These are phyloP conservation scores for Garcileccinum viscosum DNA, from an alignment of 1,284 basidiomycete species.

Conservation along the genomic window DNA sequence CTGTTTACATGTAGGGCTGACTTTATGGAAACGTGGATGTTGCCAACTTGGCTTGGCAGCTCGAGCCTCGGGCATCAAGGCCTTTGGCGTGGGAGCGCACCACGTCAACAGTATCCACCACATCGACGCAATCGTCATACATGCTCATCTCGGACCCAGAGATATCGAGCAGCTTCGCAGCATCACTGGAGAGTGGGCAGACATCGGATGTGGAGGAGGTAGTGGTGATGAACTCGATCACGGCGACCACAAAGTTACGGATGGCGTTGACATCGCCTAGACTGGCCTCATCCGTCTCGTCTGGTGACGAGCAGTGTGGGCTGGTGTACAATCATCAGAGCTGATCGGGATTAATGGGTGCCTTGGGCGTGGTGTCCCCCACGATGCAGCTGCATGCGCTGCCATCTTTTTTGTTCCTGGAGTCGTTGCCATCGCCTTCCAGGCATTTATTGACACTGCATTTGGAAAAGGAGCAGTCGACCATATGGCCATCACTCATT, in stretches of 20 bases:
- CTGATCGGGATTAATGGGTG: slow-evolving; percentile 36
- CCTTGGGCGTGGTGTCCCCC: slow-evolving; percentile 64
- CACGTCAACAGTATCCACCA: slow-evolving; percentile 72
- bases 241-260: neutral
- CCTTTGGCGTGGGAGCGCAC: slow-evolving; percentile 69
- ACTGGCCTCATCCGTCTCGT: slow-evolving; percentile 63
- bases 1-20: slow-evolving; percentile 55
- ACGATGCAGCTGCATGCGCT: slow-evolving; percentile 57
- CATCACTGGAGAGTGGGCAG: slow-evolving; percentile 74
- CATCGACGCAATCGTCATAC: slow-evolving; percentile 78
- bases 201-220: slow-evolving; percentile 72
- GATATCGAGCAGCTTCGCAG: slow-evolving; percentile 80
- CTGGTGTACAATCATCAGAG: slow-evolving; percentile 34
- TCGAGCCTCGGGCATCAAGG: slow-evolving; percentile 65
- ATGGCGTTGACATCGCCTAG: slow-evolving; percentile 53
- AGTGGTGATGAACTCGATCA: slow-evolving; percentile 30
- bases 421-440: slow-evolving; percentile 65
- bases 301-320: slow-evolving; percentile 55
- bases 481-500: slow-evolving; percentile 80
- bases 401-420: slow-evolving; percentile 75
- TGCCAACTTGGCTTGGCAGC: slow-evolving; percentile 72
- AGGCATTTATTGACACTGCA: slow-evolving; percentile 75
- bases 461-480: slow-evolving; percentile 76
- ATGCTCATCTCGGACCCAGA: slow-evolving; percentile 80
- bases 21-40: slow-evolving; percentile 72